These are phyloP conservation scores for Sphaerulina populicola DNA, from an alignment of 2,329 filamentous ascomycete genomes.

Conservation along the genomic window DNA sequence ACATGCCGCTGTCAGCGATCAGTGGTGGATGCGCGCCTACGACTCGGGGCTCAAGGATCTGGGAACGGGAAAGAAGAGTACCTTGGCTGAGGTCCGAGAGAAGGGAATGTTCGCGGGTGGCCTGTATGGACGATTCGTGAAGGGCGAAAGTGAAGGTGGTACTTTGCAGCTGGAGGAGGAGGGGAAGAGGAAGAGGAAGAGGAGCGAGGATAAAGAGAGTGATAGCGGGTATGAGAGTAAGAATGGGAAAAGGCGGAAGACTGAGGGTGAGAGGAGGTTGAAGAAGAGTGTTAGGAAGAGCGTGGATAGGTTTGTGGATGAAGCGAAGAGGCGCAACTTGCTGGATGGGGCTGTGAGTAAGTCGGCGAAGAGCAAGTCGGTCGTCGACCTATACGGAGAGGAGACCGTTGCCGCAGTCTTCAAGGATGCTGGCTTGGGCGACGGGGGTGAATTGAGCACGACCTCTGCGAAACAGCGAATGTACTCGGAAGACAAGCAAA, in stretches of 20 bases:
- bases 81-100: slow-evolving; percentile 41
- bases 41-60: slow-evolving; percentile 81
- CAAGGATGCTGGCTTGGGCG: slow-evolving; percentile 4
- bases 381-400: slow-evolving; percentile 4
- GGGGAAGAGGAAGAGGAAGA: slow-evolving; percentile 14
- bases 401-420: slow-evolving; percentile 8
- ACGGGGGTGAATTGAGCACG: neutral
- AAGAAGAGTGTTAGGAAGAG: slow-evolving; percentile 6
- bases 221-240: slow-evolving; percentile 10
- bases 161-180: slow-evolving; percentile 44
- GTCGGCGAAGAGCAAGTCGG: slow-evolving; percentile 3
- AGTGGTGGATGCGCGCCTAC: slow-evolving; percentile 96
- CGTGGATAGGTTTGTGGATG: slow-evolving; percentile 5
- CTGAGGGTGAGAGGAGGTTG: slow-evolving; percentile 1
- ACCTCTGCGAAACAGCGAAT: slow-evolving; percentile 9
- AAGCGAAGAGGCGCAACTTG: slow-evolving; percentile 8
- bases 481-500: slow-evolving; percentile 13
- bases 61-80: slow-evolving; percentile 52
- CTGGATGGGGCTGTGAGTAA: slow-evolving; percentile 13
- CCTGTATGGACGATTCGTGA: slow-evolving; percentile 77
- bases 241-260: slow-evolving; percentile 15
- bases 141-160: slow-evolving; percentile 66
- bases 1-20: slow-evolving; percentile 57
- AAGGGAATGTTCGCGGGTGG: slow-evolving; percentile 45
- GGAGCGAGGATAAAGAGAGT: slow-evolving; percentile 4